A percentile compares a stretch with the other conserved stretches of the same genome.
Evolutionary conservation across 306 rosid species (phyloP).

Genomic region (Rosa lucieae): DNA sequence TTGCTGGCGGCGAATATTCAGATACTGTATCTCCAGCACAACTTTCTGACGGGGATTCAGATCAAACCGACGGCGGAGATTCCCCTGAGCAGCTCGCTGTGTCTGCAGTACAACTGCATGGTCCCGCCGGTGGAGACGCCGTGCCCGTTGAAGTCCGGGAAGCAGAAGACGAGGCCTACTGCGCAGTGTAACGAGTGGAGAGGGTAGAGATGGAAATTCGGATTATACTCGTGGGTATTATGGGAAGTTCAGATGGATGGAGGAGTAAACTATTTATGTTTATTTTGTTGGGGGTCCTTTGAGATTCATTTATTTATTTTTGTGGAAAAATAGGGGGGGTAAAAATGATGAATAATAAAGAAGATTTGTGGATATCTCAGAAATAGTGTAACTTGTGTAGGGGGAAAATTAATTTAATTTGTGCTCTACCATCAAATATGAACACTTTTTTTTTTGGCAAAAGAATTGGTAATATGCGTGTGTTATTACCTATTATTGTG

Average conservation of each 20-base stretch:
- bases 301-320: slow-evolving; percentile 42
- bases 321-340: slow-evolving; percentile 21
- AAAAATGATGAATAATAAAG: slow-evolving; percentile 33
- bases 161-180: slow-evolving; percentile 65
- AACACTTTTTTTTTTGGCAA: slow-evolving; percentile 4
- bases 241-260: slow-evolving; percentile 20
- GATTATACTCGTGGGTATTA: not conserved
- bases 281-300: slow-evolving; percentile 6
- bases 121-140: slow-evolving; percentile 88
- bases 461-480: not conserved
- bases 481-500: not conserved
- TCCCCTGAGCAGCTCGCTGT: slow-evolving; percentile 80
- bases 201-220: slow-evolving; percentile 39
- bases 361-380: slow-evolving; percentile 52
- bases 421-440: slow-evolving; percentile 2
- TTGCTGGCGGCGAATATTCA: slow-evolving; percentile 64
- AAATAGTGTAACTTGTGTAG: slow-evolving; percentile 11
- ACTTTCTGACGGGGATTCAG: slow-evolving; percentile 83
- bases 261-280: not conserved
- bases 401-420: not conserved
- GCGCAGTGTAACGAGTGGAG: slow-evolving; percentile 77
- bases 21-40: slow-evolving; percentile 85
- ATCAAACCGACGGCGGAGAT: slow-evolving; percentile 95
- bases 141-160: slow-evolving; percentile 82
- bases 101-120: slow-evolving; percentile 96